Percentiles rank a stretch among this genome's conserved stretches.
Conservation (phyloP, 306 rosid species). For the Astragalus glycyphyllos region DNA sequence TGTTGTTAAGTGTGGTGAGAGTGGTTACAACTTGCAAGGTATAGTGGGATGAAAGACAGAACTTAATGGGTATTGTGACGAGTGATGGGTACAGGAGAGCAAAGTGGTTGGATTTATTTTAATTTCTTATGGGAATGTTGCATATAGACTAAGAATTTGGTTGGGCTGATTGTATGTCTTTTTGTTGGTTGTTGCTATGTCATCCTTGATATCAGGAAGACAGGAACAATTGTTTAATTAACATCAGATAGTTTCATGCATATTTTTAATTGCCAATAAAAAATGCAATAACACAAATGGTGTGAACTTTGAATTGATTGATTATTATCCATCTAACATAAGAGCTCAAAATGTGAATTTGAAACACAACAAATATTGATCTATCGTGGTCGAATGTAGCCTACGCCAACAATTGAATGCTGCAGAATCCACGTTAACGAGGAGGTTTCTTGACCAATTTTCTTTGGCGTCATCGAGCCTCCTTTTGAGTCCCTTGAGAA, state of each 20-base stretch:
- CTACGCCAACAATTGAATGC: no score
- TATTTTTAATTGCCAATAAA: neutral
- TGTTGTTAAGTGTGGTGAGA: constrained; percentile 28
- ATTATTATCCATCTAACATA: neutral
- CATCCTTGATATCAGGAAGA: constrained; percentile 22
- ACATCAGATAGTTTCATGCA: neutral
- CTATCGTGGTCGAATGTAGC: no score
- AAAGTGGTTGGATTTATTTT: constrained; percentile 37
- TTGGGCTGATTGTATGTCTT: constrained; percentile 39
- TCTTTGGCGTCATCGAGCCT: no score
- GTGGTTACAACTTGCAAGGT: constrained; percentile 42
- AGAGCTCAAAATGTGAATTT: neutral
- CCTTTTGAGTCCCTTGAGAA: no score
- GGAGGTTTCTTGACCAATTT: no score
- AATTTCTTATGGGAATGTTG: constrained; percentile 18
- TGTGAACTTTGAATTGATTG: no score
- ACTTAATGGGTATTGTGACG: neutral
- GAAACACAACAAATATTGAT: no score
- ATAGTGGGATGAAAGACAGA: constrained; percentile 27
- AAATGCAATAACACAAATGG: neutral
- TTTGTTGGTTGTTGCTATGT: constrained; percentile 33
- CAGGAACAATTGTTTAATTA: constrained; percentile 17
- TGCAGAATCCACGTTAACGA: no score
- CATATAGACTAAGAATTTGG: constrained; percentile 12
- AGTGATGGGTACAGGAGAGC: constrained; percentile 7